These are phyloP conservation scores for Leccinum variabile DNA, from an alignment of 1,284 basidiomycete genomes.

Conservation along the genomic window DNA sequence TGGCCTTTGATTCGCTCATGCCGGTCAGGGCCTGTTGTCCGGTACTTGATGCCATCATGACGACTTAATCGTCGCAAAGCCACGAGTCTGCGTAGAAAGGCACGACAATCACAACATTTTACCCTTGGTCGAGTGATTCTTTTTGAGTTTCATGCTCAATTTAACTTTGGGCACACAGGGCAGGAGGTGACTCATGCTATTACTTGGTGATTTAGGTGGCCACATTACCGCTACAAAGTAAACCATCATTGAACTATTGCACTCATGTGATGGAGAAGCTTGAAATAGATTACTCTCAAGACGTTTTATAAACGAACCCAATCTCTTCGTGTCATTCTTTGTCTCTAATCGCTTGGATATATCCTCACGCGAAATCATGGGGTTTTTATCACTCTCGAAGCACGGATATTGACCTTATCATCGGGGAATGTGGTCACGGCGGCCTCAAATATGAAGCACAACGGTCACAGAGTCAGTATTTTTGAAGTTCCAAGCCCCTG, in stretches of 20 bases:
- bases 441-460: constrained; percentile 28
- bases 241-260: not conserved
- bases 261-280: not conserved
- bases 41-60: not conserved
- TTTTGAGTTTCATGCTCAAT: not conserved
- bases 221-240: not conserved
- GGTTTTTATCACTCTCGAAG: not conserved
- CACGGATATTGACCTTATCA: not conserved
- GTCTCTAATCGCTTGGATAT: constrained; percentile 1
- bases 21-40: not conserved
- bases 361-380: constrained; percentile 1
- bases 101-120: not conserved
- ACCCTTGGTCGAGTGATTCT: not conserved
- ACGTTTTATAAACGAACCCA: not conserved
- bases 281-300: not conserved
- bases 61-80: no score
- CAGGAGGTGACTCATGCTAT: not conserved
- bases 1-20: constrained; percentile 2
- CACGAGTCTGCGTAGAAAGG: not conserved
- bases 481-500: constrained; percentile 17
- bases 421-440: constrained; percentile 30
- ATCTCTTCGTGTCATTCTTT: not conserved
- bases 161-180: not conserved
- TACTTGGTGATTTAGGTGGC: not conserved
- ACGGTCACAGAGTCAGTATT: constrained; percentile 24